Evolutionary conservation across 371 early-diverging fungal genomes (phyloP), one percentile per base, ranked within the genome.

Genomic region (Sporodiniella umbellata): DNA sequence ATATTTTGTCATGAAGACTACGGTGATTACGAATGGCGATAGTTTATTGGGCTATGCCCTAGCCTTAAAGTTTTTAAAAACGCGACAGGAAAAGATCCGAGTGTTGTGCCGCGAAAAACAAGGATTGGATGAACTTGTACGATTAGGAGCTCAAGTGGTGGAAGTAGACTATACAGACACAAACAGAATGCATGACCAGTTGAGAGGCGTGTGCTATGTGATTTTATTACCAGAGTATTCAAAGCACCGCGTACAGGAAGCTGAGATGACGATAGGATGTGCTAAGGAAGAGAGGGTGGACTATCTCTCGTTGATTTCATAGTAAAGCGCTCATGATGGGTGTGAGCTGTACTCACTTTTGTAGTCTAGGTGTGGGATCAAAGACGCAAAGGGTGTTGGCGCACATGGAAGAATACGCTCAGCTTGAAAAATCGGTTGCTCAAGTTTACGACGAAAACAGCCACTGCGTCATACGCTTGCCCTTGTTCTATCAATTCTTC

Each of bases 31-130:
- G 3, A 60, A 54, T 22, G 61, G 46, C 0, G 61, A 64, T n/a
- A 48, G 56, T 14, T 48, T 51, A 14, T 45, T 59, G n/a, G 67
- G 67, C 8, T 66, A 59, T 48, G 52, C 52, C 15, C 7, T 59
- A 37, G 59, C 60, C 18, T 55, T 30, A 44, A 47, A 45, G 2
- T 55, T 62, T 22, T 22, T 56, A 25, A 53, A 33, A 38, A 17
- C 8, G 2, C 8, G 18, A n/a, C 7, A 8, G n/a, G 2, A 15
- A 14, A 37, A 58, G 33, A 44, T 55, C n/a, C 58, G 53, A 0
- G 35, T 65, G 1, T 24, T 58, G n/a, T 54, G 58, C 30, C 45
- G 35, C 23, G 31, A 58, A 6, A 33, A 30, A 30, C 44, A 65
- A 15, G 58, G 52, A 3, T 8, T 58, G 8, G 35, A 55, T 1